Evolutionary conservation across 495 filamentous ascomycete genomes (phyloP).

Genomic region (Symbiotaphrina buchneri): DNA sequence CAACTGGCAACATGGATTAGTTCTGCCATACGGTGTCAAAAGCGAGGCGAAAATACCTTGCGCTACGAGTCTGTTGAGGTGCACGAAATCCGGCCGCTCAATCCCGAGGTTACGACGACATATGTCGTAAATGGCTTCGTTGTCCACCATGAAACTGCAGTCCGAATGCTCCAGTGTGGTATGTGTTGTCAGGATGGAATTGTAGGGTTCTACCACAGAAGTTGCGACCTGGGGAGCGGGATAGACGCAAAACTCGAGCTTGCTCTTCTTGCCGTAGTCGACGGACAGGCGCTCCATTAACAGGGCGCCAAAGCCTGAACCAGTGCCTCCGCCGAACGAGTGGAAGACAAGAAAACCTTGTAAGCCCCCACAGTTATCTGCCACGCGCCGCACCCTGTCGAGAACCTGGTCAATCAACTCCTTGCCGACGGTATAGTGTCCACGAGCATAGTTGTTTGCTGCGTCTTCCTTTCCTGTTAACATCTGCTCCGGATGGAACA

Average conservation of each 20-base stretch:
- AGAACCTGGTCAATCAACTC: constrained; percentile 68
- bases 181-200: constrained; percentile 96
- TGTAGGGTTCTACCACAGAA: constrained; percentile 97
- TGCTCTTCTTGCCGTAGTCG: constrained; percentile 99
- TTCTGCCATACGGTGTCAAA: neutral
- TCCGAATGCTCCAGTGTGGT: constrained; percentile 98
- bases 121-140: constrained; percentile 99
- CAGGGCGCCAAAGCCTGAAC: constrained; percentile 93
- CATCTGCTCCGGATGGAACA: constrained; percentile 75
- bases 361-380: constrained; percentile 93
- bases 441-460: constrained; percentile 87
- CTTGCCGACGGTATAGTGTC: constrained; percentile 85
- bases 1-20: constrained; percentile 27
- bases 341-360: constrained; percentile 99
- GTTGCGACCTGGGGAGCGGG: constrained; percentile 91
- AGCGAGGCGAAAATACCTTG: constrained; percentile 36
- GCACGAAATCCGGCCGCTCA: constrained; percentile 90
- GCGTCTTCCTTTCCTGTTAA: constrained; percentile 89
- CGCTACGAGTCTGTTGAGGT: constrained; percentile 94
- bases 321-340: constrained; percentile 97
- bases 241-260: constrained; percentile 98
- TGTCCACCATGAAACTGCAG: constrained; percentile 99
- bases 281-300: constrained; percentile 94
- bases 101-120: constrained; percentile 94
- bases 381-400: constrained; percentile 66